Percentiles rank a stretch among this genome's conserved stretches.
These are phyloP conservation scores for Escovopsis sp. DNA, from an alignment of 2,329 filamentous ascomycete genomes.

Conservation along the genomic window DNA sequence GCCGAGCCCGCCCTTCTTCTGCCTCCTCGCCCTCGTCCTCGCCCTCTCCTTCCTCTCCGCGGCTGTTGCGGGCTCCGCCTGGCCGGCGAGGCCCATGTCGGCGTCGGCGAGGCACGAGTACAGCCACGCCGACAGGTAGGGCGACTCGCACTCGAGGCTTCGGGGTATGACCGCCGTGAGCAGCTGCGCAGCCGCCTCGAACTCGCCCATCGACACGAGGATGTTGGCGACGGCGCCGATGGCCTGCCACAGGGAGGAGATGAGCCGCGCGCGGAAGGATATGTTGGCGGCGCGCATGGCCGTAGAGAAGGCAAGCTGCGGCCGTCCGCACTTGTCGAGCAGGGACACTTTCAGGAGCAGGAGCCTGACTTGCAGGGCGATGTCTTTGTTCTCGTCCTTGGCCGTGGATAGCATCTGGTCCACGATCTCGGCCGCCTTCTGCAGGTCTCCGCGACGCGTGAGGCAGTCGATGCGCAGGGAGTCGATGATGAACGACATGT, in stretches of 20 bases:
- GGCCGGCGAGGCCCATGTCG: slow-evolving; percentile 61
- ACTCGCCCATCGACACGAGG: slow-evolving; percentile 56
- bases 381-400: slow-evolving; percentile 31
- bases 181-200: slow-evolving; percentile 48
- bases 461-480: slow-evolving; percentile 38
- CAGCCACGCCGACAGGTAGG: slow-evolving; percentile 45
- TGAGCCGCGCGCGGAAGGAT: slow-evolving; percentile 53
- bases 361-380: slow-evolving; percentile 55
- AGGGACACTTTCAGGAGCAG: slow-evolving; percentile 60
- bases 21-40: slow-evolving; percentile 15
- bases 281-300: slow-evolving; percentile 61
- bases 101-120: slow-evolving; percentile 64
- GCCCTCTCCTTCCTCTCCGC: neutral
- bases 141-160: slow-evolving; percentile 56
- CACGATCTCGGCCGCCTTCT: slow-evolving; percentile 32
- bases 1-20: slow-evolving; percentile 10
- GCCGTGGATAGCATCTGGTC: slow-evolving; percentile 28
- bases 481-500: slow-evolving; percentile 36
- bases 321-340: slow-evolving; percentile 50
- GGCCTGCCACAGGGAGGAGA: slow-evolving; percentile 59
- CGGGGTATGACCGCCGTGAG: slow-evolving; percentile 59
- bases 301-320: slow-evolving; percentile 63
- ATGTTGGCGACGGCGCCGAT: slow-evolving; percentile 53
- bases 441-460: slow-evolving; percentile 31
- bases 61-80: neutral